Base-by-base conservation (phyloP, 108 stramenopile species). In the Hondaea fermentalgiana region DNA sequence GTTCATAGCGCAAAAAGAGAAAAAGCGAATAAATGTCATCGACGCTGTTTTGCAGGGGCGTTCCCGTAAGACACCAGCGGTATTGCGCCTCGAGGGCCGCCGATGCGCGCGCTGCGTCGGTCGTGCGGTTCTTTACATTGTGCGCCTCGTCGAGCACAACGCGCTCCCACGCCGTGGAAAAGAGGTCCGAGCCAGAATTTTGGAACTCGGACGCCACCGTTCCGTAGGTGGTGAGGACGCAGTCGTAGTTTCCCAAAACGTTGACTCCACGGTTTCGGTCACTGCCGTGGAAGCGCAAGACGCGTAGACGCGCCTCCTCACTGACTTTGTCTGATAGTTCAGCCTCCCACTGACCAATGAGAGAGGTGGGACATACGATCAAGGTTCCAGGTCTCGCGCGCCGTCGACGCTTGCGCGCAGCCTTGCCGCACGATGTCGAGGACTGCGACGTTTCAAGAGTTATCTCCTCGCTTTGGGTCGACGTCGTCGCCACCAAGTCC, bases 21-120 rank as follows among this genome's bases (percentile, higher is more conserved):
- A 93, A 47, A 58, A 92, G 90, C 5, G 91, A 57, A 21, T 49
- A 87, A 23, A 93, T 19, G 87, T 93, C 93, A 49, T 91, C 90
- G 21, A 93, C 71, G 57, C 53, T 53, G 91, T 93, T 93, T 88
- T 92, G 90, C 3, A 92, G 42, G 12, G 93, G 93, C 14, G 93
- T 93, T 55, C 93, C 93, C n/a, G 93, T 93, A 19, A 93, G 29
- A 51, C 71, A 64, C 93, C 93, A 93, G 10, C 92, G 60, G 10
- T n/a, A 5, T 4, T 35, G 17, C 17, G 88, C 91, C 23, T 60
- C 44, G 51, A 93, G 25, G 5, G 45, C 51, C 19, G 57, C 29
- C n/a, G 44, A 57, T 4, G 88, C 88, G 5, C n/a, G 16, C 5
- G 72, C 72, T 4, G 45, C 72, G 51, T 49, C 49, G 3, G 88